These are phyloP conservation scores for Ciborinia camelliae DNA, from an alignment of 2,329 filamentous ascomycete species.

Conservation along the genomic window DNA sequence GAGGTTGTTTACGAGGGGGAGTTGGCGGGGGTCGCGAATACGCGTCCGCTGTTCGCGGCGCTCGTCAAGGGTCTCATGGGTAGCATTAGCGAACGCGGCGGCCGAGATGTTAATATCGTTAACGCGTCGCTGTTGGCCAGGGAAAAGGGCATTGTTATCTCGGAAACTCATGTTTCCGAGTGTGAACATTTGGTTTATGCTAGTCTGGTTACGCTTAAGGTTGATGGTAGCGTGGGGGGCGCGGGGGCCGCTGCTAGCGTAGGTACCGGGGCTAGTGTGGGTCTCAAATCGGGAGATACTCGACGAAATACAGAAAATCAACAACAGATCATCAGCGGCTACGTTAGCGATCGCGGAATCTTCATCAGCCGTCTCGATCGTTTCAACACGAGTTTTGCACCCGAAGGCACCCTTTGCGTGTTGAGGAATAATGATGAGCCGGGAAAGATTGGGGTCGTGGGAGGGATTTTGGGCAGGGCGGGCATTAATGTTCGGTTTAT, in stretches of 20 bases:
- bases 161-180: constrained; percentile 65
- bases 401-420: constrained; percentile 71
- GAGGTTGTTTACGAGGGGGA: constrained; percentile 77
- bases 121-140: constrained; percentile 73
- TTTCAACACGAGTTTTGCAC: constrained; percentile 70
- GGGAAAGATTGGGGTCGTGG: constrained; percentile 79
- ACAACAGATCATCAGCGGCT: constrained; percentile 58
- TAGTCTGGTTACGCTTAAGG: constrained; percentile 65
- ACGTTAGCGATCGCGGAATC: constrained; percentile 59
- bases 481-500: constrained; percentile 79
- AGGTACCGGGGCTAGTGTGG: too few relatives aligned
- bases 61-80: constrained; percentile 72
- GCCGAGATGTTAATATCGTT: constrained; percentile 74
- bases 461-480: constrained; percentile 63
- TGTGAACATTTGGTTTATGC: constrained; percentile 62
- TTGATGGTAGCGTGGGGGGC: constrained; percentile 5
- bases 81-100: constrained; percentile 64
- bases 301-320: too few relatives aligned
- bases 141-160: constrained; percentile 74
- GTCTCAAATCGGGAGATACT: too few relatives aligned
- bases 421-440: constrained; percentile 78
- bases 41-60: constrained; percentile 74
- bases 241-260: constrained; percentile 43
- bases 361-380: constrained; percentile 71
- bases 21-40: constrained; percentile 67